Evolutionary conservation across 257 asterid species (phyloP), one percentile per base, ranked within the genome.

Genomic region (Anisodus acutangulus): DNA sequence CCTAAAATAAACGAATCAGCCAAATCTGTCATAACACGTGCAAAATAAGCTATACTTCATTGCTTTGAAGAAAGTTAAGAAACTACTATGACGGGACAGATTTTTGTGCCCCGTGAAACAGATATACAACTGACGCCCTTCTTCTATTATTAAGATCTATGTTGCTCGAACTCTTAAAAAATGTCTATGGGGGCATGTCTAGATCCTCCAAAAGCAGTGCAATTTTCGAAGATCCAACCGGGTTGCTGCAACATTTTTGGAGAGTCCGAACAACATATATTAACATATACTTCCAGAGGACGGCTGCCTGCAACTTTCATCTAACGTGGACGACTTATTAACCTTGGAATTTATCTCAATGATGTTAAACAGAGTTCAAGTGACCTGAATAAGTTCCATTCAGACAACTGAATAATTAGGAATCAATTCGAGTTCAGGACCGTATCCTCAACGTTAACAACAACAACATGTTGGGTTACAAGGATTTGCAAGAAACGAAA

Each of bases 1-100:
- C 88, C 91, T 89, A 63, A 80, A 88, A 64, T 45, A 64, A 62
- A 82, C 3, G 22, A 55, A 37, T 8, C 55, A 81, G 64, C 47
- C 78, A 7, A 49, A 82, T 41, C 16, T 19, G 0, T 72, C 37
- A 10, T 47, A 19, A 22, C 13, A 19, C 6, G 0, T 16, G 59
- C 60, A 49, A 49, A 22, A n/a, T 63, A 57, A 13, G 15, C 17
- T 7, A 22, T 22, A 22, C 62, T 57, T 4, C 62, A 57, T 13
- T 4, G 62, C 2, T 16, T 57, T 16, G 15, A 57, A 2, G 22
- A 57, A 57, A 15, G 64, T 17, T 16, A 16, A 58, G 9, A 58
- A 58, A 59, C 66, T 17, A 17, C 22, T 15, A 58, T 58, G 5
- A 58, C 22, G 16, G 1, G 53, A 69, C 78, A 69, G 0, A 41